Base-by-base conservation (phyloP, 192 early-diverging fungal genomes). In the Coemansia sp. region DNA sequence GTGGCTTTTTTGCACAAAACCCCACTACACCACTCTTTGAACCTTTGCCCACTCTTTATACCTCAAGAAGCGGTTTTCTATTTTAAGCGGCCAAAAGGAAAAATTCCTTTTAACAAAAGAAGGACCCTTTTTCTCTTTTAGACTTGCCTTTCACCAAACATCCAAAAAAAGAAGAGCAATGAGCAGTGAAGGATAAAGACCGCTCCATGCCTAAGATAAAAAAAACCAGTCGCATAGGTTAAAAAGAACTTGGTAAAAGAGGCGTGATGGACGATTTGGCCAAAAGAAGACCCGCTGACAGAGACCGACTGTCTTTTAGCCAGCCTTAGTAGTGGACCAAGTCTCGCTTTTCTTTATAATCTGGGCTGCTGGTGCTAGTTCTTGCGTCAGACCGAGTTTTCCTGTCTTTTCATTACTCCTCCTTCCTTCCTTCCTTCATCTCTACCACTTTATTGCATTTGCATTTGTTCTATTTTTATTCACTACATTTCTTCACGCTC, bases 191-290 rank as follows among this genome's bases (percentile, higher is more conserved):
- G 46, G 19, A 50, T 50, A 54, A 54, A 54, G 29, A 16, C 53
- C 10, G 13, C 6, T 10, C 5, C 24, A 33, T 29, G 29, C 29
- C 33, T 54, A 13, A 33, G 53, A 54, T 33, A 35, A 6, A 17
- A n/a, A n/a, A 57, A 57, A 57, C 24, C 24, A 17, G 31, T 17
- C 54, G 54, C 6, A 3, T 7, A 16, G 54, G 2, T 34, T 34
- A 56, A 57, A 53, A 57, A 57, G 54, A 57, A 57, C 54, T 35
- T 34, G 54, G 54, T 57, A 57, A 57, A 57, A 57, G 54, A 57
- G 54, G n/a, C 31, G 6, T 33, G 54, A 57, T 57, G 29, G 31
- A 6, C 35, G 54, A 57, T 34, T 13, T 34, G 31, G 54, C 33
- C 13, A 57, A 57, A 27, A 57, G 54, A 17, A 34, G 33, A 16